Evolutionary conservation across 306 rosid genomes (phyloP).

Genomic region (Lathyrus tuberosus): DNA sequence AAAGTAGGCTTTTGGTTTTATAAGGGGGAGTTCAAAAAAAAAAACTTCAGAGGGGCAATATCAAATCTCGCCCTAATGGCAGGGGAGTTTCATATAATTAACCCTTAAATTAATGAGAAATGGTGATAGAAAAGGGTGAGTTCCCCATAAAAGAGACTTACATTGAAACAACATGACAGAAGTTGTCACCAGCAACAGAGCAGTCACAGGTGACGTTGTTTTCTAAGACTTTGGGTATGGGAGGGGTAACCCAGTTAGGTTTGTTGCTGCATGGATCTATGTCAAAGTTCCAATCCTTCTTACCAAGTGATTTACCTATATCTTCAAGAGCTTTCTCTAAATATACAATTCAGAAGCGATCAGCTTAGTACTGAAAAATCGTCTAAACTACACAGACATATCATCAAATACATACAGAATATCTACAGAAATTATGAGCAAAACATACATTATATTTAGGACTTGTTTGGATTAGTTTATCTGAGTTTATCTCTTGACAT

Average conservation of each 20-base stretch:
- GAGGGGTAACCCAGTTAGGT: constrained; percentile 2
- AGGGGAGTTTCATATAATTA: no score
- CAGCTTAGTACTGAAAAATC: background rate
- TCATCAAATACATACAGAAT: background rate
- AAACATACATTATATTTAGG: background rate
- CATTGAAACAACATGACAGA: constrained; percentile 33
- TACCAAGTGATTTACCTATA: constrained; percentile 51
- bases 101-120: background rate
- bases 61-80: no score
- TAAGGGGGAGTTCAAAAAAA: no score
- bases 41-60: no score
- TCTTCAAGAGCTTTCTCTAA: constrained; percentile 49
- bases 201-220: constrained; percentile 22
- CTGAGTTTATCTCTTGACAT: no score
- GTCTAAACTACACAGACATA: background rate
- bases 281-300: constrained; percentile 48
- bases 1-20: no score
- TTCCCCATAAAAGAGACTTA: background rate
- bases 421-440: background rate
- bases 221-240: background rate
- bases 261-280: constrained; percentile 58
- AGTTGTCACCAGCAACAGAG: background rate
- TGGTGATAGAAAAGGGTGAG: background rate
- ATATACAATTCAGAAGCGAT: background rate
- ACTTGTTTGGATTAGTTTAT: no score